Base-by-base conservation (phyloP, 2,329 filamentous ascomycete genomes). In the Fusarium neocosmosporiellum region DNA sequence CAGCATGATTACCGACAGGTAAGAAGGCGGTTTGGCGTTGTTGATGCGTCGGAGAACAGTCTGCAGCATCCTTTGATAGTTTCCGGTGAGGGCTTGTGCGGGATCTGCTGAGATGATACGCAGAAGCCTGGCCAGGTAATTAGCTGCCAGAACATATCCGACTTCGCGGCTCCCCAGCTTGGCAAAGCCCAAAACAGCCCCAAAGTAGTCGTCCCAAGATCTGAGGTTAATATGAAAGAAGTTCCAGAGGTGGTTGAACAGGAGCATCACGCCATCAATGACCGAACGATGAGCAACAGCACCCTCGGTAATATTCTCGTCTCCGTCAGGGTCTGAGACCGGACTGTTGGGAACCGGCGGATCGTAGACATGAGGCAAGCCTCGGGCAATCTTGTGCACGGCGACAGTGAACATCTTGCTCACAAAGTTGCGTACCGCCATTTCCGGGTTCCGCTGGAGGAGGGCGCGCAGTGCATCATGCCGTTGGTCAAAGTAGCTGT, bases 191-290 rank as follows among this genome's bases (percentile, higher is more conserved):
- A 88, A 78, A 69, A 95, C 84, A n/a, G 93, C 86, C 14, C 88
- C 88, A 78, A 96, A 96, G 66, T 92, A 92, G 76, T 96, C 93
- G 46, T 91, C 89, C 94, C 94, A 96, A 4, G 92, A 88, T 65
- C 91, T 88, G 31, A 90, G 83, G 53, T 87, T 84, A 4, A 84
- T 81, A 67, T 93, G 90, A 65, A 94, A 90, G n/a, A 82, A 84
- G 4, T 87, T 83, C 88, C 90, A 94, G 5, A 94, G 80, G 24
- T 85, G 80, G 33, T 85, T 83, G 58, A 94, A 84, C 24, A 89
- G 82, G 20, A 77, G 74, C 43, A 90, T 80, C 6, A 83, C 80
- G 3, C 80, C 78, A 29, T 80, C 76, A 24, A 88, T 74, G 11
- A 86, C 76, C 8, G 75, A 74, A 1, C 43, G 33, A 59, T 59